Evolutionary conservation across 768 basidiomycete genomes (phyloP).

Genomic region (Lactarius evosmus): DNA sequence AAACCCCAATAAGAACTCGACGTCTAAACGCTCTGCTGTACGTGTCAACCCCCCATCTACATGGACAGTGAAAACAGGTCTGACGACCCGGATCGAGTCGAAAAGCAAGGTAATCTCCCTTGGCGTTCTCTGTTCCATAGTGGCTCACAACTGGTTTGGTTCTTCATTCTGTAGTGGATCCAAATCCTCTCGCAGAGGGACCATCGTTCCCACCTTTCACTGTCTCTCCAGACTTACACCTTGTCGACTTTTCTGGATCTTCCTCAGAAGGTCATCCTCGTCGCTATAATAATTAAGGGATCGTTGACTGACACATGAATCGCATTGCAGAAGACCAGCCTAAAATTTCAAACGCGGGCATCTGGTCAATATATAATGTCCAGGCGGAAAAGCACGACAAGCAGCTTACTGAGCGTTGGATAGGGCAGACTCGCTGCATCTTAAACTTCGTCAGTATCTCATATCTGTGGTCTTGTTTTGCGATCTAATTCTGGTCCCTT

Average conservation of each 20-base stretch:
- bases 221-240: background rate
- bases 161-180: background rate
- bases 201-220: background rate
- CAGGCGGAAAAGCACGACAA: conserved; percentile 10
- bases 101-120: background rate
- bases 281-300: background rate
- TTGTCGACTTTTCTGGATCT: background rate
- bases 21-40: conserved; percentile 11
- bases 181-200: background rate
- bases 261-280: background rate
- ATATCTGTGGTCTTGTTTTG: background rate
- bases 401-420: conserved; percentile 11
- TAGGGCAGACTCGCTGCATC: conserved; percentile 1
- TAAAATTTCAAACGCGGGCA: background rate
- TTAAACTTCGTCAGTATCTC: conserved; percentile 9
- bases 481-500: background rate
- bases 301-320: background rate
- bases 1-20: background rate
- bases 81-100: background rate
- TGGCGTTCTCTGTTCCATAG: background rate
- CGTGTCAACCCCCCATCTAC: background rate
- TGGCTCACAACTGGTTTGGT: background rate
- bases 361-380: conserved; percentile 14
- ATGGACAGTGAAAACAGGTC: conserved; percentile 3
- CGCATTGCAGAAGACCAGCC: conserved; percentile 1